phyloP scores from a whole-genome alignment of 257 asterid genomes.

The Sherardia arvensis region DNA sequence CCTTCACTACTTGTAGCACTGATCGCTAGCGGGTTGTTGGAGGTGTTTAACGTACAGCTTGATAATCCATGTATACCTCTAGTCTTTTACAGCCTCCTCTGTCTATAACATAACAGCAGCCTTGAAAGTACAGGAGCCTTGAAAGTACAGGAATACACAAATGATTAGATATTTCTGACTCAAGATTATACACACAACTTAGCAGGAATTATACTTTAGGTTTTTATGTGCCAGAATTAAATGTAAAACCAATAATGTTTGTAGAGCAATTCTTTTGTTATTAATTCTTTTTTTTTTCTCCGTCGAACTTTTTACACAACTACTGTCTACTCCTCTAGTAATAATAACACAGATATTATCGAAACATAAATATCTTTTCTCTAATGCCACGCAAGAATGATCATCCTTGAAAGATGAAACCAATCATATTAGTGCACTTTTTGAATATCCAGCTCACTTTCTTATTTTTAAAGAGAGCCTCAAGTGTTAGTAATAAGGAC shows the following conservation, averaged over 20 bases:
- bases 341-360: too few species aligned
- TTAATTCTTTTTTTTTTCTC: too few species aligned
- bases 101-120: slow-evolving; percentile 19
- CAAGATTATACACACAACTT: slow-evolving; percentile 7
- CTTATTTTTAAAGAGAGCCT: too few species aligned
- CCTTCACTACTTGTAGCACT: slow-evolving; percentile 74
- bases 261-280: too few species aligned
- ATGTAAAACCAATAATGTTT: too few species aligned
- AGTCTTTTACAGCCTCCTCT: slow-evolving; percentile 83
- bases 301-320: too few species aligned
- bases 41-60: slow-evolving; percentile 93
- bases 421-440: neutral
- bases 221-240: neutral
- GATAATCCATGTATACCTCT: slow-evolving; percentile 98
- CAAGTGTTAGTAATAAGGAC: neutral
- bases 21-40: slow-evolving; percentile 71
- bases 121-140: too few species aligned
- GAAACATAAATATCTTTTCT: neutral
- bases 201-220: neutral
- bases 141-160: neutral
- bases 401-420: neutral
- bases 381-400: neutral
- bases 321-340: too few species aligned
- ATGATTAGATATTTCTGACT: slow-evolving; percentile 11
- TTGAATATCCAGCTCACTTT: neutral